Evolutionary conservation across 805 yeast species (phyloP).

Genomic region (Candida vartiovaarae): DNA sequence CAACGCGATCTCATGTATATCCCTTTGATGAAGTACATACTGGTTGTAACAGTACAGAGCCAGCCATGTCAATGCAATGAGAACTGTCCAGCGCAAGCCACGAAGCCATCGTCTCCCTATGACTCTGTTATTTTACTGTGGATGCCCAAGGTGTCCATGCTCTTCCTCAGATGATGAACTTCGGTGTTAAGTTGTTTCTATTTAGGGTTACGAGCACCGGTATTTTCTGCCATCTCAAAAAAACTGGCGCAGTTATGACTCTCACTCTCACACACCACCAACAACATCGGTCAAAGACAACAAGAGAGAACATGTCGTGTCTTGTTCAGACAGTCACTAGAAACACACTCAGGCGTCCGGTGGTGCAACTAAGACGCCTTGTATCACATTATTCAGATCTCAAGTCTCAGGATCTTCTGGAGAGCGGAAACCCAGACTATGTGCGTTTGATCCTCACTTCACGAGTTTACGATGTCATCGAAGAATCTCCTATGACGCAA

Average conservation of each 20-base stretch:
- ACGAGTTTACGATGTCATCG: constrained; percentile 89
- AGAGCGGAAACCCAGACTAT: constrained; percentile 82
- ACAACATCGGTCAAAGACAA: no score
- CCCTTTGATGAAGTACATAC: constrained; percentile 33
- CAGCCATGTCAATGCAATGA: not conserved
- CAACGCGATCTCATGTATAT: constrained; percentile 51
- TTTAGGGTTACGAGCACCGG: no score
- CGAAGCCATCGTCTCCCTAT: not conserved
- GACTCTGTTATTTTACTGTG: no score
- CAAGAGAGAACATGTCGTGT: no score
- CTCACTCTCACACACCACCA: not conserved
- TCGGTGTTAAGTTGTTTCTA: no score
- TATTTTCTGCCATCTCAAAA: no score
- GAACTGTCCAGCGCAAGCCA: not conserved
- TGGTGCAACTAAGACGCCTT: not conserved
- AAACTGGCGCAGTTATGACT: not conserved
- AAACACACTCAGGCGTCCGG: not conserved
- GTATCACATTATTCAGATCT: constrained; percentile 17
- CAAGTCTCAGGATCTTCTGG: constrained; percentile 42
- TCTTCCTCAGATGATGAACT: no score
- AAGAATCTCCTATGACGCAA: constrained; percentile 77
- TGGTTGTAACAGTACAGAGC: constrained; percentile 12
- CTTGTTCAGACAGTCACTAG: not conserved
- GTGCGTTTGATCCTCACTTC: constrained; percentile 85
- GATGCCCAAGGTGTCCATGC: no score